Evolutionary conservation across 1,284 basidiomycete species (phyloP).

Genomic region (Austroboletus niveus): DNA sequence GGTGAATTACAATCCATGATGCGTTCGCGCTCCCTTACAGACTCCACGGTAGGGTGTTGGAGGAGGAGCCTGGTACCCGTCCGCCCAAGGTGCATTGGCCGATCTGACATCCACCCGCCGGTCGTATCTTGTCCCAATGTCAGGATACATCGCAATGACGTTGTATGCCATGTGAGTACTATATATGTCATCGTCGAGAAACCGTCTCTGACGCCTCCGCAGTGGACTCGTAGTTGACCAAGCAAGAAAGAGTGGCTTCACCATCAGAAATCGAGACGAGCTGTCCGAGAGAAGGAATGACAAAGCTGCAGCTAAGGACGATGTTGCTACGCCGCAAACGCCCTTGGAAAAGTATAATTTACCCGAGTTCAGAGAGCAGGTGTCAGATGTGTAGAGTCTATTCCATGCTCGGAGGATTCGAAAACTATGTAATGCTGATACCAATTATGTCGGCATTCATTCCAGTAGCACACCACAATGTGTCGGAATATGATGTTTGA

Average conservation of each 20-base stretch:
- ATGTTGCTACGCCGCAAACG: constrained; percentile 1
- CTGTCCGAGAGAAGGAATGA: constrained; percentile 18
- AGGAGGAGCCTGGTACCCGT: constrained; percentile 76
- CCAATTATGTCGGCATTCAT: constrained; percentile 3
- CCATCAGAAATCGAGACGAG: constrained; percentile 49
- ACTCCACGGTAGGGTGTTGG: constrained; percentile 50
- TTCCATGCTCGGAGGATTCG: constrained; percentile 1
- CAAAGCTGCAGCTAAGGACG: not conserved
- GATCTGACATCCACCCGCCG: constrained; percentile 50
- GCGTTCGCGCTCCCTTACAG: constrained; percentile 1
- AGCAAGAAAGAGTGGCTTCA: constrained; percentile 47
- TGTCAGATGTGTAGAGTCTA: constrained; percentile 1
- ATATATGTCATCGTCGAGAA: not conserved
- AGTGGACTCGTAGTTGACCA: constrained; percentile 57
- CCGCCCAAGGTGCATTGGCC: constrained; percentile 67
- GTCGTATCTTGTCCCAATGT: constrained; percentile 61
- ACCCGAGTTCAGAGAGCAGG: constrained; percentile 6
- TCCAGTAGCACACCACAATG: no score
- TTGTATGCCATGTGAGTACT: constrained; percentile 56
- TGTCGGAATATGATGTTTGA: no score
- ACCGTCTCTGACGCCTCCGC: not conserved
- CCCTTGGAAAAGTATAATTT: constrained; percentile 5
- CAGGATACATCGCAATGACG: constrained; percentile 59
- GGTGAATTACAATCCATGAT: constrained; percentile 25
- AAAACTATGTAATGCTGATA: constrained; percentile 5